Percentiles rank a stretch among this genome's conserved stretches.
These are phyloP conservation scores for Cytospora mali DNA, from an alignment of 2,329 filamentous ascomycete genomes.

Conservation along the genomic window DNA sequence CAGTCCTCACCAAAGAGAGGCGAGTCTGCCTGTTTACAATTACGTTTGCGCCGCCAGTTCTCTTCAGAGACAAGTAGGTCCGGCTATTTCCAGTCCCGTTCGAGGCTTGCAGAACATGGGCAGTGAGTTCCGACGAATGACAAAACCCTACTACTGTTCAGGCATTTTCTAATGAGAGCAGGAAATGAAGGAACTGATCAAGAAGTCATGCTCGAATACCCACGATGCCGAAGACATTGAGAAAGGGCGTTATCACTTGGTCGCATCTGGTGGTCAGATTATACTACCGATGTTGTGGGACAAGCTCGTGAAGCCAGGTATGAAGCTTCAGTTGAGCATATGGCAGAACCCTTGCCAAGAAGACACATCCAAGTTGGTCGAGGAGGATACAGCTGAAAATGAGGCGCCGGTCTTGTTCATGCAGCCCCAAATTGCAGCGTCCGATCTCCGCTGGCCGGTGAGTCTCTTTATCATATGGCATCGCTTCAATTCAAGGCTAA, in stretches of 20 bases:
- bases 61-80: background rate
- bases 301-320: background rate
- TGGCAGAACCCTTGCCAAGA: background rate
- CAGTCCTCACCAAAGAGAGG: no score
- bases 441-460: slow-evolving; percentile 1
- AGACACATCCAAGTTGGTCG: background rate
- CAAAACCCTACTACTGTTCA: background rate
- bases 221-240: background rate
- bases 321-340: background rate
- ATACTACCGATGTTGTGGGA: background rate
- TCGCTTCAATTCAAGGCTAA: no score
- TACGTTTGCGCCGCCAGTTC: background rate
- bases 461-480: background rate
- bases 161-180: background rate
- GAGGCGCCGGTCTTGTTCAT: background rate
- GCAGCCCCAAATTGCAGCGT: no score
- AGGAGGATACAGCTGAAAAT: no score
- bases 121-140: background rate
- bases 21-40: no score
- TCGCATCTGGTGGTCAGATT: background rate
- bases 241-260: background rate
- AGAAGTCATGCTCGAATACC: background rate
- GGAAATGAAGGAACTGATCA: slow-evolving; percentile 11
- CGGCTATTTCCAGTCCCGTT: background rate
- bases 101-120: slow-evolving; percentile 13